phyloP scores from a whole-genome alignment of 306 rosid species.

The Malus fusca region DNA sequence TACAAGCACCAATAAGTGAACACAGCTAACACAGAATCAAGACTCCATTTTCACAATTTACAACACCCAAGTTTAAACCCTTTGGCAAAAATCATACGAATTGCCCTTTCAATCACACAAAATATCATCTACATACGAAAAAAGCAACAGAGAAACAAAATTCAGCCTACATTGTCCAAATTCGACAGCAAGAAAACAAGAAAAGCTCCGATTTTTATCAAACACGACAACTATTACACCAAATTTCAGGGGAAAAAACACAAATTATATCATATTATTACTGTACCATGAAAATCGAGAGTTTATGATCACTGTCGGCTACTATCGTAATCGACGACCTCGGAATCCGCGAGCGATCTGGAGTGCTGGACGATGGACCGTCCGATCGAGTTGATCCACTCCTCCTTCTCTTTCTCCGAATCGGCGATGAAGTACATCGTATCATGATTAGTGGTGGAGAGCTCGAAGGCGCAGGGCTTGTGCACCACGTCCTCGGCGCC shows the following conservation, averaged over 20 bases:
- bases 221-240: not conserved
- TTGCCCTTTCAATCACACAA: not conserved
- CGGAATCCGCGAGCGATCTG: constrained; percentile 38
- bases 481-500: constrained; percentile 67
- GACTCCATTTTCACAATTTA: not conserved
- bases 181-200: not conserved
- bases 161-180: not conserved
- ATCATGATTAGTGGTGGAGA: constrained; percentile 36
- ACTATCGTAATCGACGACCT: constrained; percentile 45
- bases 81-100: not conserved
- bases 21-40: not conserved
- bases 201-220: not conserved
- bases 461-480: constrained; percentile 63
- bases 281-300: not conserved
- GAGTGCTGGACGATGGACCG: constrained; percentile 49
- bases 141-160: not conserved
- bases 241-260: too few species aligned
- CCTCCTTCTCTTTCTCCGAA: constrained; percentile 55
- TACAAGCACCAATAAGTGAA: too few species aligned
- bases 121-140: not conserved
- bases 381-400: constrained; percentile 54
- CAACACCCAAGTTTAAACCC: not conserved
- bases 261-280: not conserved
- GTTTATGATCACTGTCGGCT: constrained; percentile 10
- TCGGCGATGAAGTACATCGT: constrained; percentile 65